Evolutionary conservation across 139 green algal genomes (phyloP).

Genomic region (Nannochloris sp.): DNA sequence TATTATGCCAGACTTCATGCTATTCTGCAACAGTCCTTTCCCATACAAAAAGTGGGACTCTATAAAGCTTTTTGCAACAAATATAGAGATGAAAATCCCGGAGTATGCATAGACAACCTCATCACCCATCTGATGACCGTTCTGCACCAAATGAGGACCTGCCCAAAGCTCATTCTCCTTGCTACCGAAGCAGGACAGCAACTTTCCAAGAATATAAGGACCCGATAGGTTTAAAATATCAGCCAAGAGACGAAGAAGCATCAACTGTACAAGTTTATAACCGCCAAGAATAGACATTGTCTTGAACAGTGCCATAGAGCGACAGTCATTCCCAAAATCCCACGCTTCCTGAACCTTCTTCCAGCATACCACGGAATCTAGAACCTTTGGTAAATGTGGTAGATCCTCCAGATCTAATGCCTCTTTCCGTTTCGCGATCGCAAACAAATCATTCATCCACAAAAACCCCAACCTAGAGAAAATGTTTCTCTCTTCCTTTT

Average conservation of each 20-base stretch:
- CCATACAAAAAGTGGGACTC: too few species aligned
- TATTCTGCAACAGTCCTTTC: too few species aligned
- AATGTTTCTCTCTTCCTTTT: too few species aligned
- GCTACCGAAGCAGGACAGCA: constrained; percentile 49
- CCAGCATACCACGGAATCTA: constrained; percentile 30
- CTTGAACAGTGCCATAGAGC: constrained; percentile 36
- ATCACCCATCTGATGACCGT: too few species aligned
- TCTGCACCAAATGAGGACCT: too few species aligned
- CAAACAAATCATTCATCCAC: too few species aligned
- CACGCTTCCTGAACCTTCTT: constrained; percentile 37
- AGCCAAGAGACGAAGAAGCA: constrained; percentile 44
- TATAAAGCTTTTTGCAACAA: too few species aligned
- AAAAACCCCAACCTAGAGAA: too few species aligned
- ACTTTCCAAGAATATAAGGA: constrained; percentile 63
- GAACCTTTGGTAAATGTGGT: constrained; percentile 17
- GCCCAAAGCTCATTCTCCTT: not conserved
- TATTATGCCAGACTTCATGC: too few species aligned
- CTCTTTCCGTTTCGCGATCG: too few species aligned
- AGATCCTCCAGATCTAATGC: constrained; percentile 29
- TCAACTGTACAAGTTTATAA: constrained; percentile 37
- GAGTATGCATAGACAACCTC: too few species aligned
- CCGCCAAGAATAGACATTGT: constrained; percentile 33
- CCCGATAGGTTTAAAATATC: constrained; percentile 59
- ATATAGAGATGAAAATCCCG: too few species aligned
- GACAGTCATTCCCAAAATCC: constrained; percentile 3